Evolutionary conservation across 2,329 filamentous ascomycete species (phyloP).

Genomic region (Diaporthe australafricana): DNA sequence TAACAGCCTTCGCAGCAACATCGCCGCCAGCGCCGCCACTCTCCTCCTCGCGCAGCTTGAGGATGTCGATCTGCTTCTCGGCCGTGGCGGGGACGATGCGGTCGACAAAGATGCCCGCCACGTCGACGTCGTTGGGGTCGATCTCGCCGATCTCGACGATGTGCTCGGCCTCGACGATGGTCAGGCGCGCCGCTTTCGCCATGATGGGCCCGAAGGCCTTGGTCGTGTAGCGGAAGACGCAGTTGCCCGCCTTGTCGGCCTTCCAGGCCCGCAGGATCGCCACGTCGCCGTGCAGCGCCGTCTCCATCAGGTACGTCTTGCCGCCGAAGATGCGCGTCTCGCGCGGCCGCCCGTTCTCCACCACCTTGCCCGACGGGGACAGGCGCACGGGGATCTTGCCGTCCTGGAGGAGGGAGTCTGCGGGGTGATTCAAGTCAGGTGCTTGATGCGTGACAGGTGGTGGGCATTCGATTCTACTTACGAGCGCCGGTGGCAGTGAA

Average conservation of each 20-base stretch:
- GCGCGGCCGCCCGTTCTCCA: slow-evolving; percentile 73
- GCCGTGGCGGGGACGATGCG: slow-evolving; percentile 80
- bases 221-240: slow-evolving; percentile 82
- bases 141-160: slow-evolving; percentile 82
- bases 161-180: slow-evolving; percentile 87
- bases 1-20: slow-evolving; percentile 50
- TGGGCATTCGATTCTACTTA: slow-evolving; percentile 49
- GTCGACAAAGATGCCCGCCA: slow-evolving; percentile 87
- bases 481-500: slow-evolving; percentile 80
- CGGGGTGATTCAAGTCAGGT: slow-evolving; percentile 32
- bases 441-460: background rate
- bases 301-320: slow-evolving; percentile 81
- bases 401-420: slow-evolving; percentile 73
- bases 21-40: slow-evolving; percentile 49
- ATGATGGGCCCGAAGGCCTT: slow-evolving; percentile 81
- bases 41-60: slow-evolving; percentile 65
- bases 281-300: slow-evolving; percentile 79
- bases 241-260: slow-evolving; percentile 82
- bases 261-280: slow-evolving; percentile 83
- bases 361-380: slow-evolving; percentile 67
- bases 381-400: slow-evolving; percentile 76
- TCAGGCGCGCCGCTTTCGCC: slow-evolving; percentile 82
- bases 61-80: slow-evolving; percentile 78
- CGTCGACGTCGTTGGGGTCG: slow-evolving; percentile 78
- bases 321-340: slow-evolving; percentile 81